Evolutionary conservation across 2,329 filamentous ascomycete genomes (phyloP).

Genomic region (Teratosphaeria epicoccoides): DNA sequence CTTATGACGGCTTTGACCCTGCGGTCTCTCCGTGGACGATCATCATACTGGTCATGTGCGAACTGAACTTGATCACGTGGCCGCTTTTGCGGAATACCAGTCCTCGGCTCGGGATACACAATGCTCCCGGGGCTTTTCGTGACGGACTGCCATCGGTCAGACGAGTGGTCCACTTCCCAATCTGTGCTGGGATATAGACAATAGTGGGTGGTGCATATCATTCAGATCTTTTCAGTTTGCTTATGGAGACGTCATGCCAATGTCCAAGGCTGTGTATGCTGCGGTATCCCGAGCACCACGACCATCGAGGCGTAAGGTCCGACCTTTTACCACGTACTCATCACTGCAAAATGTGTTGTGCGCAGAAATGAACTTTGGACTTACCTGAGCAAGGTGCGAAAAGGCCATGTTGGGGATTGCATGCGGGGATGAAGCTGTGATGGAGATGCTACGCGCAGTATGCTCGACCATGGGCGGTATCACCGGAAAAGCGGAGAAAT

Average conservation of each 20-base stretch:
- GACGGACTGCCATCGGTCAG: neutral
- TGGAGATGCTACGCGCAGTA: neutral
- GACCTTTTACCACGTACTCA: conserved; percentile 56
- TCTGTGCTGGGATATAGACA: neutral
- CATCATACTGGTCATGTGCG: neutral
- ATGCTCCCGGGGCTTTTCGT: neutral
- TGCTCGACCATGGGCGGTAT: neutral
- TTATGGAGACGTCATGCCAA: conserved; percentile 15
- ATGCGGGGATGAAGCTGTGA: neutral
- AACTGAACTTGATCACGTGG: neutral
- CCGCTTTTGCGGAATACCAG: neutral
- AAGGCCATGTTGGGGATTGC: neutral
- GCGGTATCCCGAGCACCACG: neutral
- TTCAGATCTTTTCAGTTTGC: conserved; percentile 75
- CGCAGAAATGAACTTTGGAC: neutral
- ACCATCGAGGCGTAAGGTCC: conserved; percentile 33
- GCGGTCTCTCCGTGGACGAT: neutral
- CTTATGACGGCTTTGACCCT: neutral
- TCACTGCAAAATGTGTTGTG: conserved; percentile 30
- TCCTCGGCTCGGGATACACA: neutral
- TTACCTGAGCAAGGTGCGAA: conserved; percentile 1
- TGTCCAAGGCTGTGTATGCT: conserved; percentile 15
- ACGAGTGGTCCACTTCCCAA: neutral
- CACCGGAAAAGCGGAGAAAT: neutral
- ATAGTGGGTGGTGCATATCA: neutral